These are phyloP conservation scores for Wickerhamiella musiphila DNA, from an alignment of 805 yeast species.

Conservation along the genomic window DNA sequence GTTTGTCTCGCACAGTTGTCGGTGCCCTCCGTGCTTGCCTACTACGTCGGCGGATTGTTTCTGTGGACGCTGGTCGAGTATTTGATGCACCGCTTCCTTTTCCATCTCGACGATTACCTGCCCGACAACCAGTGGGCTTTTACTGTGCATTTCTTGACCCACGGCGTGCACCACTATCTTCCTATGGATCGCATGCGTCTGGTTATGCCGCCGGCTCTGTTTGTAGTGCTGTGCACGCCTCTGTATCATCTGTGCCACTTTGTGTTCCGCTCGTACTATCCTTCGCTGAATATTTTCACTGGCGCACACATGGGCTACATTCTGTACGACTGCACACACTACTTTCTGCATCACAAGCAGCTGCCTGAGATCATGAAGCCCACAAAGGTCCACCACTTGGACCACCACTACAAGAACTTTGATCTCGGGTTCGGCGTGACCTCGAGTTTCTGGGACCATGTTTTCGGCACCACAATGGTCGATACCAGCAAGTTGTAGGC, in stretches of 20 bases:
- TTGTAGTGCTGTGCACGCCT: conserved; percentile 56
- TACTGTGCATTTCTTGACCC: conserved; percentile 75
- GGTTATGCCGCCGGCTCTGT: conserved; percentile 91
- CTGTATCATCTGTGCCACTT: conserved; percentile 62
- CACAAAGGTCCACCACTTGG: conserved; percentile 79
- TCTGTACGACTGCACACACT: conserved; percentile 85
- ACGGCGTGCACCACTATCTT: conserved; percentile 91
- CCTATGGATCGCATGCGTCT: conserved; percentile 92
- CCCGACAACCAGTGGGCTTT: conserved; percentile 66
- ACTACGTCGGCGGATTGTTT: conserved; percentile 67
- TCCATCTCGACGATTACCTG: conserved; percentile 76
- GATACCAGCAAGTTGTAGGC: conserved; percentile 8
- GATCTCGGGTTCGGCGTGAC: conserved; percentile 96
- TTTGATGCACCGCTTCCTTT: conserved; percentile 69
- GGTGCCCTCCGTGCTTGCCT: conserved; percentile 13
- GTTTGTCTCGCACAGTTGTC: conserved; percentile 37
- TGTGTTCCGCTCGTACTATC: conserved; percentile 51
- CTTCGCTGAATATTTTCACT: conserved; percentile 84
- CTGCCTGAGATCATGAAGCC: conserved; percentile 64
- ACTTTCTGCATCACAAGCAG: conserved; percentile 74
- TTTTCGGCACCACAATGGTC: conserved; percentile 62
- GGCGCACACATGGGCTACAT: conserved; percentile 94
- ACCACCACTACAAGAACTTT: conserved; percentile 94
- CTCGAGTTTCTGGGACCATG: conserved; percentile 80
- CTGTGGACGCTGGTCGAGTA: conserved; percentile 93